phyloP scores from a whole-genome alignment of 1,284 basidiomycete species.

The Phenoliferia sp. region DNA sequence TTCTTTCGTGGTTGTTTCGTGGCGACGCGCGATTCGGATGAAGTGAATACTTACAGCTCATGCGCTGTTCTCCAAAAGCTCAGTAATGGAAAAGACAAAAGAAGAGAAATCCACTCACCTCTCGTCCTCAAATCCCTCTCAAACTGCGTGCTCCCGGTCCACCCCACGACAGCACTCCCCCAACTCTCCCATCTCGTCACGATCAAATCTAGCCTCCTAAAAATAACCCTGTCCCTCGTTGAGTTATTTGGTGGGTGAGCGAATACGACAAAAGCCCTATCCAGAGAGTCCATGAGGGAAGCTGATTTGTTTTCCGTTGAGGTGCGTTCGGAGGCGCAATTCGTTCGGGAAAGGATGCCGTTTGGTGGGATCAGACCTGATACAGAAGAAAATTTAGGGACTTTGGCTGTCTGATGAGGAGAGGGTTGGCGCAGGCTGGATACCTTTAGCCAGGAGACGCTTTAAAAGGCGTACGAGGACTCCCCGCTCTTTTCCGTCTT shows the following conservation, averaged over 20 bases:
- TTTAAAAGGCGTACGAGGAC: slow-evolving; percentile 11
- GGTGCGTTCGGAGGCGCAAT: slow-evolving; percentile 14
- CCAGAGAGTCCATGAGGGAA: slow-evolving; percentile 23
- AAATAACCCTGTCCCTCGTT: slow-evolving; percentile 35
- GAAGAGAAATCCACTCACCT: background rate
- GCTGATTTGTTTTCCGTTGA: slow-evolving; percentile 16
- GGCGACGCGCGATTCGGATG: no score
- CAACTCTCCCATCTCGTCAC: slow-evolving; percentile 63
- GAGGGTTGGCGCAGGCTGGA: background rate
- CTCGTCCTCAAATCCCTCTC: slow-evolving; percentile 21
- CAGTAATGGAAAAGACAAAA: background rate
- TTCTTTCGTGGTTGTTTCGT: no score
- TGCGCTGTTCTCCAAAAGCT: background rate
- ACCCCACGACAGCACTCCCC: slow-evolving; percentile 69
- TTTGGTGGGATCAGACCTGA: slow-evolving; percentile 25
- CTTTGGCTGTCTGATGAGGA: background rate
- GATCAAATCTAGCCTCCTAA: slow-evolving; percentile 67
- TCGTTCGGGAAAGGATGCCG: slow-evolving; percentile 13
- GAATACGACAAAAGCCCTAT: slow-evolving; percentile 27
- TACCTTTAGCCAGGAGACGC: slow-evolving; percentile 19
- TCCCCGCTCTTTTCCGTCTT: slow-evolving; percentile 25
- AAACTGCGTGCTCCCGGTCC: slow-evolving; percentile 26
- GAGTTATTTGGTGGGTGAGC: slow-evolving; percentile 47
- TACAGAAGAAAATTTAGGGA: no score
- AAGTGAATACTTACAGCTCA: background rate